Base-by-base conservation (phyloP, 306 rosid species). In the Malus asiatica region DNA sequence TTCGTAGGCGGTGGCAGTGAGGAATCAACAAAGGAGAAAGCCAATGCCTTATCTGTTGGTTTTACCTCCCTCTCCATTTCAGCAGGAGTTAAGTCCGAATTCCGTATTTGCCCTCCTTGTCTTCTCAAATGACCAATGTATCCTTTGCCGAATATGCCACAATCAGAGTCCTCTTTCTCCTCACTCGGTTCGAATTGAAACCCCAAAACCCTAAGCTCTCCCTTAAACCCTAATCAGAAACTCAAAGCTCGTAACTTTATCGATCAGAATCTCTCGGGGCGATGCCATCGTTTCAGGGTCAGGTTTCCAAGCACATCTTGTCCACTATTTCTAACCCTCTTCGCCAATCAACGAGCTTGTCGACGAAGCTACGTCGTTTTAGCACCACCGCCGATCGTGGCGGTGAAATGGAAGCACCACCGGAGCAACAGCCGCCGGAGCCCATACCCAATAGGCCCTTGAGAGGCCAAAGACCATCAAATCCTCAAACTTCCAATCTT, bases 381-480 rank as follows among this genome's bases (percentile, higher is more conserved):
- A 86, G 88, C 85, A 84, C 84, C 72, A 8, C 60, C 4, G 46
- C 75, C 44, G 80, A 84, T 46, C 65, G 22, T 23, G 75, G 66
- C 35, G 42, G 22, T 35, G 75, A 66, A 77, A 59, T 63, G 78
- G 78, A 58, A 4, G 52, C n/a, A 4, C 46, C 19, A 20, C 59
- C 74, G 66, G 66, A 68, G 79, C 80, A 70, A 1, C 30, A 25
- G 38, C 70, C 75, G 5, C 59, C 79, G 8, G 88, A 87, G 70
- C 77, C 85, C 67, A 78, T 70, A 80, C 83, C 86, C 40, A 63
- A 77, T 78, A 76, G 91, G 67, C 73, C 85, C 55, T 45, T 69
- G 74, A 84, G 94, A 75, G 84, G 81, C 72, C 66, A 55, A 35
- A 73, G 25, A 64, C 81, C 74, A 2, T 55, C 52, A 5, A 59